A percentile compares a stretch with the other conserved stretches of the same genome.
phyloP scores from a whole-genome alignment of 2,329 filamentous ascomycete genomes.

The Trichoderma breve region DNA sequence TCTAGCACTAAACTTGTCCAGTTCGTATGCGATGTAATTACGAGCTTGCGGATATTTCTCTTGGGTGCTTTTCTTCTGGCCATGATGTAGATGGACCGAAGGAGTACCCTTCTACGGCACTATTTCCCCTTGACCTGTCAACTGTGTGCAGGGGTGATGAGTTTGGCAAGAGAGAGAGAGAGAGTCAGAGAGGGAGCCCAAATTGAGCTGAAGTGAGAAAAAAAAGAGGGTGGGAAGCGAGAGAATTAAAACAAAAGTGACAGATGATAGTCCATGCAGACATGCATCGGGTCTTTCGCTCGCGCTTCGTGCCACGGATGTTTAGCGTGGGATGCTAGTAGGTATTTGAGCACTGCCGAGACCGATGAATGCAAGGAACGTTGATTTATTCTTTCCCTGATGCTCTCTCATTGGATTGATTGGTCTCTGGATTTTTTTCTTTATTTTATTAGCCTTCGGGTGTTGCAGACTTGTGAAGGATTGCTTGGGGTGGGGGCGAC shows the following conservation, averaged over 20 bases:
- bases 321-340: slow-evolving; percentile 1
- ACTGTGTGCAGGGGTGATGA: neutral
- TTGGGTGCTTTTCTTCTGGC: neutral
- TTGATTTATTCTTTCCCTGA: neutral
- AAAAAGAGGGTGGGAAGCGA: neutral
- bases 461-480: neutral
- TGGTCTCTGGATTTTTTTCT: neutral
- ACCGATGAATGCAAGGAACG: neutral
- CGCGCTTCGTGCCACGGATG: neutral
- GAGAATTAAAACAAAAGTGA: neutral
- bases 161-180: neutral
- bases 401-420: neutral
- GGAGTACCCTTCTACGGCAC: neutral
- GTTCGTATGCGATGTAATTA: neutral
- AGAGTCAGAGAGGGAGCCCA: neutral
- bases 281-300: neutral
- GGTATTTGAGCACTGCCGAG: neutral
- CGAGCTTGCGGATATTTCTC: neutral
- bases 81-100: neutral
- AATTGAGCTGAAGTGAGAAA: neutral
- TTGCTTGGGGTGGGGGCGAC: neutral
- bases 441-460: neutral
- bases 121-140: neutral
- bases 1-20: neutral
- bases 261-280: neutral